Base-by-base conservation (phyloP, 2,329 filamentous ascomycete genomes). In the Arthrobotrys sphaeroides region DNA sequence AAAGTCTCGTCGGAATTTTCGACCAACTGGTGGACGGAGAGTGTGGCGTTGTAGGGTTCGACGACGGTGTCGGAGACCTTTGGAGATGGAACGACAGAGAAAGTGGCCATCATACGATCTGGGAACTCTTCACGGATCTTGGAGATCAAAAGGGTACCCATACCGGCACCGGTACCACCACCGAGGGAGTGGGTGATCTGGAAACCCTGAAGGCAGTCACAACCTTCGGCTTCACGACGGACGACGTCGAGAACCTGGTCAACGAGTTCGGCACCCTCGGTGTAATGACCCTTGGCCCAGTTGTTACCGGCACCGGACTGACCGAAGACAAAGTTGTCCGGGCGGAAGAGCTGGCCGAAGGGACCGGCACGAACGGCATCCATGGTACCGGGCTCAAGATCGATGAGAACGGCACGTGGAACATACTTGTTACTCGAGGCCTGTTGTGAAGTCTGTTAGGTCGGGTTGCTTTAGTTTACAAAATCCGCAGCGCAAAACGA, bases 221-320 rank as follows among this genome's bases (percentile, higher is more conserved):
- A 98, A 84, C 92, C 93, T 87, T 99, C 95, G 80, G 95, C 94
- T 89, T 99, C 95, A 82, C 95, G 94, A 84, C 95, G 95, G 83
- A 99, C 94, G 80, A 99, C 95, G 84, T 98, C 95, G 81, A 99
- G 90, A 81, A 99, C 95, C 83, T 97, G 89, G 88, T 99, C 95
- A 81, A 99, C 95, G 78, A 98, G 90, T 88, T 99, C 95, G 81
- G 95, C 95, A 90, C 95, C 95, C 88, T 99, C 95, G 79, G 95
- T 99, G 90, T 99, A 99, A 85, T 99, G 95, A 87, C 95, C 95
- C 91, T 98, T 99, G 85, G 95, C 95, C 95, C 95, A 99, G 90
- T 98, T 98, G 93, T 99, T 99, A 87, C 95, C 95, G 84, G 95
- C 95, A 89, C 95, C 94, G 82, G 95, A 98, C 88, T 98, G 95